A percentile compares a stretch with the other conserved stretches of the same genome.
Conservation (phyloP, 23 red algal genomes). For the Gracilaria caudata region DNA sequence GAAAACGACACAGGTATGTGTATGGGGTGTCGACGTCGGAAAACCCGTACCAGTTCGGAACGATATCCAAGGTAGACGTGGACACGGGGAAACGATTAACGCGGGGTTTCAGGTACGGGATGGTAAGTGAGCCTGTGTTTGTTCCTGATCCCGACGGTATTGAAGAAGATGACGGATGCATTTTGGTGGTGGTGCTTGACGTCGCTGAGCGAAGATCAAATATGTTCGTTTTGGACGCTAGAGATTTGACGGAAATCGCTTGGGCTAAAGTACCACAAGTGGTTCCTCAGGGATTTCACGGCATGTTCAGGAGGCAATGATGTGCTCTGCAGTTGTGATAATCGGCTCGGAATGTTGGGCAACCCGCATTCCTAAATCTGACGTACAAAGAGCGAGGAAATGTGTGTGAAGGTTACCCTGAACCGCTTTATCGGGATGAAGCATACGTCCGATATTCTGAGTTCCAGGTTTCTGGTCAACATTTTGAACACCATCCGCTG, state of each 20-base stretch:
- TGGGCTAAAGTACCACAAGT: not conserved
- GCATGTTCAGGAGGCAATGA: not conserved
- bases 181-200: not conserved
- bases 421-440: no score
- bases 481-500: no score
- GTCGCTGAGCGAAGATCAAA: not conserved
- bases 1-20: not conserved
- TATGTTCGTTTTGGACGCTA: slow-evolving; percentile 1
- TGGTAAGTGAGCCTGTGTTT: slow-evolving; percentile 18
- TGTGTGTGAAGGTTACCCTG: no score
- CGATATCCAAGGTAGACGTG: not conserved
- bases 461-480: no score
- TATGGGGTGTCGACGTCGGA: not conserved
- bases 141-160: slow-evolving; percentile 12
- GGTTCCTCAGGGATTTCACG: slow-evolving; percentile 1
- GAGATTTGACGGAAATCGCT: not conserved
- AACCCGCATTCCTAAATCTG: no score
- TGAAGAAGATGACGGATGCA: slow-evolving; percentile 22
- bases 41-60: not conserved
- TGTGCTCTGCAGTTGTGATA: not conserved
- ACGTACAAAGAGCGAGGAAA: no score
- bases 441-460: no score
- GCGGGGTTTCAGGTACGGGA: not conserved
- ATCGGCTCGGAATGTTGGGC: no score
- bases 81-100: not conserved